phyloP scores from a whole-genome alignment of 257 asterid species.

The Solanum paucissectum region DNA sequence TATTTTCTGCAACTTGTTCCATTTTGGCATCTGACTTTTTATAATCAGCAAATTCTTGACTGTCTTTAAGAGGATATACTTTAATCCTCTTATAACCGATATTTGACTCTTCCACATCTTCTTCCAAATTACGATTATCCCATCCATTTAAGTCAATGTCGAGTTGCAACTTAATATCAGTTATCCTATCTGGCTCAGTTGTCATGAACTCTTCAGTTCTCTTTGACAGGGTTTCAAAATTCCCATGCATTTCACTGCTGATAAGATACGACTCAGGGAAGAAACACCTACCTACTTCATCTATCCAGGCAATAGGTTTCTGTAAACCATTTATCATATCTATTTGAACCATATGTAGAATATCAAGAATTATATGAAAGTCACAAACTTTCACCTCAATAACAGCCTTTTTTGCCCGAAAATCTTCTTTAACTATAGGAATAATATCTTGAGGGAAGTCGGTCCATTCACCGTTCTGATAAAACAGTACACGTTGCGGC shows the following conservation, averaged over 20 bases:
- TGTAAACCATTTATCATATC: slow-evolving; percentile 51
- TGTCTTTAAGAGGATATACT: slow-evolving; percentile 19
- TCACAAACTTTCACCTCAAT: slow-evolving; percentile 47
- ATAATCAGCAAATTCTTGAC: slow-evolving; percentile 11
- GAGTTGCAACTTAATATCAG: slow-evolving; percentile 53
- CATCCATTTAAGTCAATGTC: slow-evolving; percentile 54
- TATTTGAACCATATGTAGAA: slow-evolving; percentile 52
- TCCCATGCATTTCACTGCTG: slow-evolving; percentile 16
- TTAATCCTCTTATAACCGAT: slow-evolving; percentile 23
- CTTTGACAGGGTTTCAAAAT: slow-evolving; percentile 10
- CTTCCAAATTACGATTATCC: slow-evolving; percentile 25
- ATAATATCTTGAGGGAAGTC: slow-evolving; percentile 58
- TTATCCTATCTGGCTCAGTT: slow-evolving; percentile 18
- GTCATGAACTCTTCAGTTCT: slow-evolving; percentile 15
- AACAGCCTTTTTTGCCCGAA: slow-evolving; percentile 35
- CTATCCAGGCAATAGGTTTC: slow-evolving; percentile 86
- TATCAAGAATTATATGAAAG: slow-evolving; percentile 39
- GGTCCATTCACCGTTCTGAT: slow-evolving; percentile 57
- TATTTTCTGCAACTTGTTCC: slow-evolving; percentile 21
- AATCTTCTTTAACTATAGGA: slow-evolving; percentile 38
- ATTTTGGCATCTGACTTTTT: slow-evolving; percentile 21
- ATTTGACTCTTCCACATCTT: slow-evolving; percentile 68
- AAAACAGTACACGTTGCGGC: slow-evolving; percentile 58
- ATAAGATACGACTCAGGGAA: slow-evolving; percentile 51
- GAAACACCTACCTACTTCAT: slow-evolving; percentile 58